Base-by-base conservation (phyloP, 2,329 filamentous ascomycete genomes). In the Trichoderma koningii region DNA sequence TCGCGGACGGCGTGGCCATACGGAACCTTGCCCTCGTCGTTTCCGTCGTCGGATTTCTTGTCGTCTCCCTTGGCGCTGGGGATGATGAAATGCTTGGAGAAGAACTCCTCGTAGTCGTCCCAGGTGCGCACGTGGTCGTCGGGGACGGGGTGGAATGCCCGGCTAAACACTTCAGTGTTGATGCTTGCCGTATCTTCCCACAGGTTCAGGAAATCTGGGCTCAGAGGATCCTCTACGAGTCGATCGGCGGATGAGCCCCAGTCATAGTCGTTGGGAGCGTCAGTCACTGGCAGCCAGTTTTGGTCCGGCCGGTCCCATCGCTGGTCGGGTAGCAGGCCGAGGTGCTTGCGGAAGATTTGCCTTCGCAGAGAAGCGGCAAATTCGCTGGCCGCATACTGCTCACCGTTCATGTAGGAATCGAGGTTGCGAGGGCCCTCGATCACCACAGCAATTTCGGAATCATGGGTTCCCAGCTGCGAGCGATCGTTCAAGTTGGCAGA, bases 1-100 rank as follows among this genome's bases (percentile, higher is more conserved):
- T 91, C 89, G 72, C 86, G 87, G 52, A 97, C 90, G 2, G 96
- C 91, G 78, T 97, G 94, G 0, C 93, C 94, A 78, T 93, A 94
- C 73, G 89, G 85, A 71, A 93, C 92, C 75, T 86, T 85, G 30
- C 83, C 81, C 61, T 80, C 79, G 34, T 38, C 34, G 66, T 80
- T 78, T 17, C 26, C 19, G 14, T 61, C 34, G n/a, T 55, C 52
- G 30, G 51, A 17, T 19, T 78, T 75, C 52, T 81, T 76, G 68
- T 78, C 74, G 65, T 71, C 72, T 15, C 87, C 85, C 77, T 80
- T 78, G 69, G 76, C 77, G 34, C 81, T 81, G 0, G 84, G 83
- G 26, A 82, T 79, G 72, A 89, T 77, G 75, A 93, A 93, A 76
- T 88, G 82, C 28, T 82, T 79, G 41, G 82, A 82, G 75, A 89